A percentile compares a stretch with the other conserved stretches of the same genome.
Conservation (phyloP, 2,329 filamentous ascomycete species). For the Claviceps humidiphila region DNA sequence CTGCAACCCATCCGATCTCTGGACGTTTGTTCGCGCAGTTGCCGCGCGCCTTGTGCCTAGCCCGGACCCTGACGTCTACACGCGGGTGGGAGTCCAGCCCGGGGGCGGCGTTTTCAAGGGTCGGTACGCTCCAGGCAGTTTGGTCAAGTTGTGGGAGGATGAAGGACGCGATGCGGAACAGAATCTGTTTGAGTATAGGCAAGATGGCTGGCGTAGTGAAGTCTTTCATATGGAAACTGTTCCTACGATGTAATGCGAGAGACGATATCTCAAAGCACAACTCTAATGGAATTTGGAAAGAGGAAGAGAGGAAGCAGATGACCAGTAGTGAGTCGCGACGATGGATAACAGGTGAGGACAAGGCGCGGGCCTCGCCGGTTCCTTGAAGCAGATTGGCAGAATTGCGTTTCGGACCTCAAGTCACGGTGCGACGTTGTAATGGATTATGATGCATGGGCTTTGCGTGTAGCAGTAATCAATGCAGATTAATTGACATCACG, state of each 20-base stretch:
- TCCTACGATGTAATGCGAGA: conserved; percentile 3
- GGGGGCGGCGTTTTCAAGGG: conserved; percentile 57
- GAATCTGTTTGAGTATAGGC: conserved; percentile 59
- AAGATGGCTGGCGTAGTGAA: conserved; percentile 68
- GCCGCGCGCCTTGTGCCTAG: conserved; percentile 59
- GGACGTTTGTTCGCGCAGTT: conserved; percentile 73
- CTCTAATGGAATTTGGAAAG: background rate
- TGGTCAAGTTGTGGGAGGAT: conserved; percentile 82
- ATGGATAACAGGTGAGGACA: no score
- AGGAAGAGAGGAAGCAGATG: background rate
- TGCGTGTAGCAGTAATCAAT: no score
- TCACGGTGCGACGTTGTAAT: no score
- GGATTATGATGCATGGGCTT: no score
- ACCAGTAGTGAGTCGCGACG: no score
- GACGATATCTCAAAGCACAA: background rate
- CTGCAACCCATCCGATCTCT: conserved; percentile 61
- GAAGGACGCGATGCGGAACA: conserved; percentile 59
- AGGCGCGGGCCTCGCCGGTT: no score
- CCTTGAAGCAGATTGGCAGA: no score
- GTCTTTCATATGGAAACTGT: conserved; percentile 51
- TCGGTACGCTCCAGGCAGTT: conserved; percentile 76
- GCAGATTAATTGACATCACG: no score
- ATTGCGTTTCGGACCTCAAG: no score
- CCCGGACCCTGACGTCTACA: conserved; percentile 64
- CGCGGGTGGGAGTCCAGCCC: conserved; percentile 54